phyloP scores from a whole-genome alignment of 2,329 filamentous ascomycete genomes.

The Talaromyces sp. region DNA sequence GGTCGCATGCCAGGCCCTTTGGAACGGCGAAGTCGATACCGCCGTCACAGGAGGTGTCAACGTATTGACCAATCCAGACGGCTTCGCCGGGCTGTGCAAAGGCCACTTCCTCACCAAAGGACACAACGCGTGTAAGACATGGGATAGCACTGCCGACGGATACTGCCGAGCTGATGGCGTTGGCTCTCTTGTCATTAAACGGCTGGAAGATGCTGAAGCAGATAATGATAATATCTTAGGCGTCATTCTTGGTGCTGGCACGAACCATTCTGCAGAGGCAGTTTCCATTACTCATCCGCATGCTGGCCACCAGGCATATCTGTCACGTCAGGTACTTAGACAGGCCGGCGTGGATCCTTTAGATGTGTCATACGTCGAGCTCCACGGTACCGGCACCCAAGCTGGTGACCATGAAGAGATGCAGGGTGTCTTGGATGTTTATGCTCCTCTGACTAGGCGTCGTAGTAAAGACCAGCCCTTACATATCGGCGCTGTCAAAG shows the following conservation, averaged over 20 bases:
- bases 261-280: constrained; percentile 48
- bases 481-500: constrained; percentile 61
- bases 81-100: constrained; percentile 70
- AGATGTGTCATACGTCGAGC: constrained; percentile 79
- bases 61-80: constrained; percentile 73
- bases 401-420: constrained; percentile 81
- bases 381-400: constrained; percentile 86
- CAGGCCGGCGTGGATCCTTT: constrained; percentile 71
- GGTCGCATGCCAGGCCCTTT: constrained; percentile 64
- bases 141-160: constrained; percentile 74
- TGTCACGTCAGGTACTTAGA: constrained; percentile 68
- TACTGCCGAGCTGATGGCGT: constrained; percentile 78
- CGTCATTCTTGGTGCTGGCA: constrained; percentile 69
- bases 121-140: constrained; percentile 73
- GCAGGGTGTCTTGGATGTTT: constrained; percentile 66
- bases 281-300: constrained; percentile 83
- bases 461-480: constrained; percentile 50
- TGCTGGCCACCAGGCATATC: constrained; percentile 67
- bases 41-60: constrained; percentile 73
- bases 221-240: constrained; percentile 70
- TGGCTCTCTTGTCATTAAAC: constrained; percentile 71
- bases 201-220: constrained; percentile 70
- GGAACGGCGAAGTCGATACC: constrained; percentile 74
- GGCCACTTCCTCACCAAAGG: constrained; percentile 71
- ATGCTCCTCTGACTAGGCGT: constrained; percentile 51